phyloP scores from a whole-genome alignment of 306 rosid genomes.

The Geum urbanum region DNA sequence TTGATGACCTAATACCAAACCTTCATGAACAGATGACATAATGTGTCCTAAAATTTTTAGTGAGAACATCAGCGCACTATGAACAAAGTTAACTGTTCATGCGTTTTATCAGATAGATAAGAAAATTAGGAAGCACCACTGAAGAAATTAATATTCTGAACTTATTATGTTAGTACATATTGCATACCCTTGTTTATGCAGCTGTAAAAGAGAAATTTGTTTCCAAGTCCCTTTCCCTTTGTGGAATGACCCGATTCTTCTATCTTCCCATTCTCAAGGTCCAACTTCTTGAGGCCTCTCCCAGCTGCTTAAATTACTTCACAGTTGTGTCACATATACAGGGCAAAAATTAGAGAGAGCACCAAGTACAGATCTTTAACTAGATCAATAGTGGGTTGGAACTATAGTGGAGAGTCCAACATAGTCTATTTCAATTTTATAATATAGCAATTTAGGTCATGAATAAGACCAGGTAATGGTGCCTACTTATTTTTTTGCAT shows the following conservation, averaged over 20 bases:
- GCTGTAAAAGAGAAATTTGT: conserved; percentile 5
- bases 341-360: background rate
- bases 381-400: conserved; percentile 8
- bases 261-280: background rate
- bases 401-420: conserved; percentile 29
- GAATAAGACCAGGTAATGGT: conserved; percentile 17
- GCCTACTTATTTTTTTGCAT: background rate
- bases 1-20: conserved; percentile 28
- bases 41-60: conserved; percentile 15
- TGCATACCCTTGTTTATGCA: background rate
- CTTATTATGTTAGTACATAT: background rate
- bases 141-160: background rate
- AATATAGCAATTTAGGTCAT: conserved; percentile 27
- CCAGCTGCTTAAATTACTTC: background rate
- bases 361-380: background rate
- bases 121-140: conserved; percentile 26
- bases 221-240: background rate
- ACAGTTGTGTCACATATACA: conserved; percentile 7
- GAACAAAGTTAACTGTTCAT: background rate
- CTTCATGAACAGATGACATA: conserved; percentile 9
- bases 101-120: conserved; percentile 10
- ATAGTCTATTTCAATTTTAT: background rate
- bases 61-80: conserved; percentile 17
- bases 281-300: background rate
- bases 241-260: background rate